A percentile compares a stretch with the other conserved stretches of the same genome.
phyloP scores from a whole-genome alignment of 163 green algal genomes.

The Prototheca cutis region DNA sequence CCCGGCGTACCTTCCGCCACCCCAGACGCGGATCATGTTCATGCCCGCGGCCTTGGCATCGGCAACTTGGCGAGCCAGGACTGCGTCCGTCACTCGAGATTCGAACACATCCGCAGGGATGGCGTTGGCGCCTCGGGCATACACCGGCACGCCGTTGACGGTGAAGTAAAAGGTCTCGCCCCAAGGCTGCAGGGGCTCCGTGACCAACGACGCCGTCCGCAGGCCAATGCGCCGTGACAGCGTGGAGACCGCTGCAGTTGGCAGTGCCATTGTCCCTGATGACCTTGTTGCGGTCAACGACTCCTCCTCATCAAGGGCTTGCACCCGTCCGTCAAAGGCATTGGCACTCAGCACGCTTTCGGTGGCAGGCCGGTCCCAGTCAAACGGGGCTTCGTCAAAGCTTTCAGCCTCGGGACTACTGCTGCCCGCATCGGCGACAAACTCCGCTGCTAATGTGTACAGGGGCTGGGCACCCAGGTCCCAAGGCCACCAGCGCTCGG shows the following conservation, averaged over 20 bases:
- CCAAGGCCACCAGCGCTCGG: slow-evolving; percentile 55
- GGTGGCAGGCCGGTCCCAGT: too few relatives aligned
- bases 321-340: too few relatives aligned
- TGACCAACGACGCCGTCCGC: slow-evolving; percentile 46
- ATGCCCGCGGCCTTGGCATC: slow-evolving; percentile 34
- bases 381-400: too few relatives aligned
- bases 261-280: too few relatives aligned
- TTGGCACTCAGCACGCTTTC: too few relatives aligned
- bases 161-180: slow-evolving; percentile 62
- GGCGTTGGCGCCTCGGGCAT: slow-evolving; percentile 41
- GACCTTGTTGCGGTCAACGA: too few relatives aligned
- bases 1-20: slow-evolving; percentile 28
- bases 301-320: too few relatives aligned
- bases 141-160: slow-evolving; percentile 63
- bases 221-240: slow-evolving; percentile 42
- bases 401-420: too few relatives aligned
- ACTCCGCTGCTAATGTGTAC: neutral
- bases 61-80: slow-evolving; percentile 20
- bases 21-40: slow-evolving; percentile 63
- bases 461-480: slow-evolving; percentile 26
- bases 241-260: neutral
- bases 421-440: neutral
- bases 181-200: slow-evolving; percentile 15
- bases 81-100: neutral
- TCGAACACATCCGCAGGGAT: slow-evolving; percentile 33